These are phyloP conservation scores for Herpetospermum pedunculosum DNA, from an alignment of 306 rosid species.

Conservation along the genomic window DNA sequence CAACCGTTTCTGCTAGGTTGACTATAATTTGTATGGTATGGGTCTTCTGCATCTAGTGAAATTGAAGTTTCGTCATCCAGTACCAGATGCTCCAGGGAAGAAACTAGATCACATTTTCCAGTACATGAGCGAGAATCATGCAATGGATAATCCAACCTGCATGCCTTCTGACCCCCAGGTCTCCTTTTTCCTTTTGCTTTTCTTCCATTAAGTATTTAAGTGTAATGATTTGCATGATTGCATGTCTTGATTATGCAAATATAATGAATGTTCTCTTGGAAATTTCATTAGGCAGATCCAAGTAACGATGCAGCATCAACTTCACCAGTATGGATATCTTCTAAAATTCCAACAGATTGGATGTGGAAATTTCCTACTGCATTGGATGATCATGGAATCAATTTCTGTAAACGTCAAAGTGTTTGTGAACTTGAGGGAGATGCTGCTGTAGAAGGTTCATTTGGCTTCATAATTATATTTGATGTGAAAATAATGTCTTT, in stretches of 20 bases:
- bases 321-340: conserved; percentile 51
- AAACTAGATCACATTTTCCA: conserved; percentile 23
- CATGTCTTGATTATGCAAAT: conserved; percentile 10
- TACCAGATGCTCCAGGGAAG: conserved; percentile 32
- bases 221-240: neutral
- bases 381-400: conserved; percentile 26
- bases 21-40: conserved; percentile 74
- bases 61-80: conserved; percentile 67
- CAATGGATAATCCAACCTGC: conserved; percentile 27
- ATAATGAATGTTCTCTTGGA: conserved; percentile 12
- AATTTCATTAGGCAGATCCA: conserved; percentile 49
- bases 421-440: conserved; percentile 89
- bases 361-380: conserved; percentile 39
- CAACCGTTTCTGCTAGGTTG: conserved; percentile 19
- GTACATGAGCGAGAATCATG: conserved; percentile 12
- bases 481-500: neutral
- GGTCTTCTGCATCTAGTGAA: conserved; percentile 69
- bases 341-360: conserved; percentile 54
- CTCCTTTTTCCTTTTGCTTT: conserved; percentile 1
- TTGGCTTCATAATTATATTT: conserved; percentile 11
- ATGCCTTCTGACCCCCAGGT: conserved; percentile 26
- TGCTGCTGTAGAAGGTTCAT: conserved; percentile 65
- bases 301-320: conserved; percentile 24
- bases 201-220: neutral
- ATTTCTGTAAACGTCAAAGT: conserved; percentile 51